Evolutionary conservation across 495 filamentous ascomycete species (phyloP), one percentile per base, ranked within the genome.

Genomic region (Penicillium silybi): DNA sequence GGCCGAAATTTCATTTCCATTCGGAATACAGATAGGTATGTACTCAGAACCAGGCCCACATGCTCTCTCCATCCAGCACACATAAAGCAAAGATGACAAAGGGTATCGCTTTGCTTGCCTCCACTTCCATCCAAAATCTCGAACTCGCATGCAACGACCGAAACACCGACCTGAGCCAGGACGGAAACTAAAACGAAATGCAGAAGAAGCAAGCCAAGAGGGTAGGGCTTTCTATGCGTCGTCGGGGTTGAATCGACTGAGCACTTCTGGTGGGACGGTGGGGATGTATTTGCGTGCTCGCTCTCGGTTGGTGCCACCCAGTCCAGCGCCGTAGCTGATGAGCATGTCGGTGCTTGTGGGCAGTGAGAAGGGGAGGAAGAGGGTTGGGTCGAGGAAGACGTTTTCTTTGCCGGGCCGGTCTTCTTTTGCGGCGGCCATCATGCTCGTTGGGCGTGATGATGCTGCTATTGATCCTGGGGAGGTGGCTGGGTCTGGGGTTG

Each of bases 301-400:
- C 66, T 99, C 93, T 46, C 85, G 79, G 67, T 99, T 96, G 23
- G 92, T 77, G 0, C 93, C 93, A 4, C 93, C 93, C 56, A 96
- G 90, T 11, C 93, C 93, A 23, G 95, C 92, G 8, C 93, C 93
- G 61, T 93, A 99, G 56, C 83, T 91, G 34, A 99, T 79, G 54
- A 96, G 77, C 93, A 99, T 97, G 66, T 97, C 93, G 15, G 92
- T 96, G 52, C 91, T 95, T 5, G 93, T 96, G 1, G 93, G 93
- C 18, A 99, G 76, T 27, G 85, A 85, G 65, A 99, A 99, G 1
- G 95, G 95, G 22, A 99, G 80, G 81, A 96, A 96, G 35, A 95
- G 75, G 10, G 91, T 86, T 16, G 92, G 89, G 62, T 97, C 91
- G 22, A 97, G 71, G 34, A 97, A 81, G 23, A 97, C 58, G 5